Base-by-base conservation (phyloP, 176 grass and related monocot species). In the Avena eriantha region DNA sequence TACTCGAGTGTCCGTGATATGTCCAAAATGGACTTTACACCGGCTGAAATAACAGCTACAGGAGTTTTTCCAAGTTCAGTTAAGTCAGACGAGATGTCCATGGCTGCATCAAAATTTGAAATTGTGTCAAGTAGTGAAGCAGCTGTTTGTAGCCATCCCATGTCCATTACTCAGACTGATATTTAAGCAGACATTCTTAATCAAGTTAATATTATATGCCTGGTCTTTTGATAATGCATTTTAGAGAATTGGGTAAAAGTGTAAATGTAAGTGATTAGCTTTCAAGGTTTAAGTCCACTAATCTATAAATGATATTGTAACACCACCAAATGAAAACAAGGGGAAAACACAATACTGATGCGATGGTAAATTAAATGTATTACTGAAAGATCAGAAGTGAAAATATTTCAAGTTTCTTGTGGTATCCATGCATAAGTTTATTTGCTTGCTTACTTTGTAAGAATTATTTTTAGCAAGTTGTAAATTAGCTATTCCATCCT, bases 21-120 rank as follows among this genome's bases (percentile, higher is more conserved):
- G 80, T 98, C 96, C 87, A 98, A 94, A 91, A 98, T 98, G 34
- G 96, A 98, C 82, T 98, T 98, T 16, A 96, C 92, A 35, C 96
- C 96, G 10, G 93, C 93, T 80, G 96, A 95, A 76, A 98, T 92
- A 80, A 98, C 92, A 50, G 93, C 77, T 23, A 96, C 87, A 72
- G 93, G 93, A 69, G 92, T 96, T 79, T 93, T 98, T 84, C 96
- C 96, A 73, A 96, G 90, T 92, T 96, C 96, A 55, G 93, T 98
- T 66, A 98, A 91, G 83, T 98, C 93, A 71, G 90, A 98, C 31
- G 93, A 98, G 86, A 98, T 90, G 50, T 96, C 96, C 93, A 98
- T 95, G 82, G 93, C 93, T 98, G 93, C 82, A 98, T 77, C 3
- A 41, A 77, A 80, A 85, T n/a, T 69, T 39, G 50, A 51, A 35